Base-by-base conservation (phyloP, 2,329 filamentous ascomycete genomes). In the Monilinia laxa region DNA sequence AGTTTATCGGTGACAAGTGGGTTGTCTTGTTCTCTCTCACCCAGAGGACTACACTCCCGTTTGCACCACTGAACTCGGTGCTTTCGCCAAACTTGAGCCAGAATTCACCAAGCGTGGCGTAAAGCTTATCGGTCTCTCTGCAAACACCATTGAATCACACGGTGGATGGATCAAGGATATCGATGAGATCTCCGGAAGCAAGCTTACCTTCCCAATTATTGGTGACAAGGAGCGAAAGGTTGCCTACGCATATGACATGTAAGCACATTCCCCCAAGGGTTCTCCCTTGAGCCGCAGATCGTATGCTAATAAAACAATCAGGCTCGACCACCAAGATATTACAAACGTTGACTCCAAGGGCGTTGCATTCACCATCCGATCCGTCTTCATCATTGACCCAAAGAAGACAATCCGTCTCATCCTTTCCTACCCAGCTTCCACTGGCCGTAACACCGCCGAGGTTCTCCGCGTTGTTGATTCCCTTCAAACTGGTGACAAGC, bases 61-160 rank as follows among this genome's bases (percentile, higher is more conserved):
- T 68, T 97, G 93, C 85, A 97, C 93, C 71, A 97, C 93, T 65
- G 93, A 97, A 83, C 89, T 97, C 70, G 93, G 93, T 70, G 93
- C 93, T 68, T 96, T 97, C 75, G 91, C 93, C 73, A 95, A 93
- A 81, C 85, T 97, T 70, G 88, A 92, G 82, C 86, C 88, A 75
- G 92, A 97, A 80, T 97, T 97, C 80, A 85, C 87, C 76, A 92
- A 91, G 83, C 88, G 93, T 70, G 88, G 87, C 71, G 91, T 94
- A 75, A 96, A 97, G 86, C 88, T 97, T 81, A 94, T 97, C 75
- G 93, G 93, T 59, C 85, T 97, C 73, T 90, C 87, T 69, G 93
- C 93, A 82, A 96, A 97, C 83, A 92, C 90, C 74, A 84, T 96
- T 71, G 84, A 87, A 75, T 91, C 88, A 72, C 93, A 97, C 82